These are phyloP conservation scores for Epipyxis sp. DNA, from an alignment of 108 stramenopile species.

Conservation along the genomic window DNA sequence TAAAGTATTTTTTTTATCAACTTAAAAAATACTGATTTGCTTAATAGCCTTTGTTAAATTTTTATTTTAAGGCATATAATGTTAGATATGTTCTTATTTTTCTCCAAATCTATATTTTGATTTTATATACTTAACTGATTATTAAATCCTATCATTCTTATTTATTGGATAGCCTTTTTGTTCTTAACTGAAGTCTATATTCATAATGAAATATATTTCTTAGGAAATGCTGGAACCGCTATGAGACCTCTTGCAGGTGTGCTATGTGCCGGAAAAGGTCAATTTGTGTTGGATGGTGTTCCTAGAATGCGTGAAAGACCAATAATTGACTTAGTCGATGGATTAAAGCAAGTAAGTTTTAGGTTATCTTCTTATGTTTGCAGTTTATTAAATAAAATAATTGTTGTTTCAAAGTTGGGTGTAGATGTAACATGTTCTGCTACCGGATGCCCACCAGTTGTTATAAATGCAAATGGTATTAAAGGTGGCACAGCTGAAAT, in stretches of 20 bases:
- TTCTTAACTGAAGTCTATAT: too few species aligned
- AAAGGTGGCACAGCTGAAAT: constrained; percentile 55
- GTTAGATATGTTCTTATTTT: too few species aligned
- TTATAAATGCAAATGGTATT: constrained; percentile 56
- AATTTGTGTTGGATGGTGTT: constrained; percentile 87
- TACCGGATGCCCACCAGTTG: constrained; percentile 86
- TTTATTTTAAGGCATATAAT: too few species aligned
- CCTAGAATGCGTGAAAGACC: constrained; percentile 93
- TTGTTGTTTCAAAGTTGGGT: constrained; percentile 57
- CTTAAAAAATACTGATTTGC: too few species aligned
- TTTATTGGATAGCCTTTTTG: too few species aligned
- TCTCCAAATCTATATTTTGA: too few species aligned
- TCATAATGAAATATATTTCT: not conserved
- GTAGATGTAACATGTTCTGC: constrained; percentile 81
- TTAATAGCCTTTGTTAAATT: too few species aligned
- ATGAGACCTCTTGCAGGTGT: constrained; percentile 91
- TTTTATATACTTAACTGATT: not conserved
- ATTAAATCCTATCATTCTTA: not conserved
- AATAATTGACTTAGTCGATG: constrained; percentile 86
- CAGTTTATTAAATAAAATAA: not conserved
- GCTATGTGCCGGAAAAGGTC: constrained; percentile 72
- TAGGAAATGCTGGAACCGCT: constrained; percentile 91
- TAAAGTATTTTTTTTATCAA: too few species aligned
- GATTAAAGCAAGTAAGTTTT: constrained; percentile 62
- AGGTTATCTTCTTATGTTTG: not conserved